Evolutionary conservation across 1,284 basidiomycete genomes (phyloP).

Genomic region (Moesziomyces sp.): DNA sequence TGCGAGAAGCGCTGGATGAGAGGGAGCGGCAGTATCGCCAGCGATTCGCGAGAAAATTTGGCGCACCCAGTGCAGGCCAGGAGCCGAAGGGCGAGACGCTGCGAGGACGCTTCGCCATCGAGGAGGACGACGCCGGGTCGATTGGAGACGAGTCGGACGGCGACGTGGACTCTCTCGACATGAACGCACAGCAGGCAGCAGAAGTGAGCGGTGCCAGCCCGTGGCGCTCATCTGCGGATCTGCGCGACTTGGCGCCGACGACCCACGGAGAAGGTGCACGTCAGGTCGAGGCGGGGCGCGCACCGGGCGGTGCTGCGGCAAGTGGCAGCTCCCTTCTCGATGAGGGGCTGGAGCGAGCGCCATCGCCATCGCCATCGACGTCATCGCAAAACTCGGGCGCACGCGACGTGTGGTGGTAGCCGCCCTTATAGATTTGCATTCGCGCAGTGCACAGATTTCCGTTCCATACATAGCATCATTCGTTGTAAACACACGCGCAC

Average conservation of each 20-base stretch:
- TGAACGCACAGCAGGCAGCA: conserved; percentile 6
- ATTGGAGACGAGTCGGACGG: conserved; percentile 25
- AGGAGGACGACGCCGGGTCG: conserved; percentile 21
- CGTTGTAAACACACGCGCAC: neutral
- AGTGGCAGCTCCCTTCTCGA: neutral
- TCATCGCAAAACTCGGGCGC: conserved; percentile 11
- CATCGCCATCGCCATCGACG: conserved; percentile 19
- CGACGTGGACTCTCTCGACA: conserved; percentile 13
- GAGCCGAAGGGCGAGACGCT: neutral
- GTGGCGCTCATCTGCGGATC: conserved; percentile 19
- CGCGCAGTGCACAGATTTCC: neutral
- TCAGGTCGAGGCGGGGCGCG: too few species aligned
- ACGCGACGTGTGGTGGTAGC: conserved; percentile 34
- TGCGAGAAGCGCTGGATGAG: conserved; percentile 42
- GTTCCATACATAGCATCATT: neutral
- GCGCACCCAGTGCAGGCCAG: neutral
- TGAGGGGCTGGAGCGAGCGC: conserved; percentile 6
- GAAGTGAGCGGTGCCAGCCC: neutral
- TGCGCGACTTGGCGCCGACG: conserved; percentile 2
- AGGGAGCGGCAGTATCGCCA: conserved; percentile 38
- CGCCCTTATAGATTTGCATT: neutral
- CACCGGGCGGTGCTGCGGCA: neutral
- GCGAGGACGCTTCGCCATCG: conserved; percentile 22
- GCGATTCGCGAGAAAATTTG: conserved; percentile 12
- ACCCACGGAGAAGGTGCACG: neutral